Conservation (phyloP, 2,329 filamentous ascomycete species). For the Fusarium sp. region DNA sequence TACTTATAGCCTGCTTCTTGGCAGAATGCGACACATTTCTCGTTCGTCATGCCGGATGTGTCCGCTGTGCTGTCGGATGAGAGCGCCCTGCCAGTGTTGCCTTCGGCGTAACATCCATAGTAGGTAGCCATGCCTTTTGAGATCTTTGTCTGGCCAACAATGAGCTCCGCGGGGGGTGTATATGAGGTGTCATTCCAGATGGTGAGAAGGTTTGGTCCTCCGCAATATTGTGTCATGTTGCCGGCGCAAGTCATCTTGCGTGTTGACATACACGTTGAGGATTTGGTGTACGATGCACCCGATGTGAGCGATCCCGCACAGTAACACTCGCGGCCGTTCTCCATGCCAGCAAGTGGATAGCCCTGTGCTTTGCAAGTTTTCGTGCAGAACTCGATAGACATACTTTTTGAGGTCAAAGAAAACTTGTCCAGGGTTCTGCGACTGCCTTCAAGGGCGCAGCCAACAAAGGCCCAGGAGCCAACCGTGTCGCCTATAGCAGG, state of each 20-base stretch:
- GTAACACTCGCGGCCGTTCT: conserved; percentile 41
- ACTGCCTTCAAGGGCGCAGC: conserved; percentile 35
- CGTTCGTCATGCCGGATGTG: conserved; percentile 44
- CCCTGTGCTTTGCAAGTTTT: conserved; percentile 38
- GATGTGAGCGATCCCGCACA: conserved; percentile 29
- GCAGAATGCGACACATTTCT: conserved; percentile 49
- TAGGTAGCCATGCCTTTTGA: conserved; percentile 33
- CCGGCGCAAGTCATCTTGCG: conserved; percentile 39
- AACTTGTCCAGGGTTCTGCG: conserved; percentile 38
- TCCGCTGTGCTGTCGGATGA: conserved; percentile 27
- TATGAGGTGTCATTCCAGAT: conserved; percentile 43
- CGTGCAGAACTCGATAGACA: conserved; percentile 42
- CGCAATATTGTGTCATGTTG: conserved; percentile 42
- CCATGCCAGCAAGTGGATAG: conserved; percentile 39
- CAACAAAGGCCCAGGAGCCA: conserved; percentile 34
- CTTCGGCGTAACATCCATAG: conserved; percentile 37
- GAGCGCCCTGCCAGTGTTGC: conserved; percentile 30
- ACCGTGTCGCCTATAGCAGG: conserved; percentile 36
- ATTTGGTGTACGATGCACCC: conserved; percentile 35
- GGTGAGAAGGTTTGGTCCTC: conserved; percentile 35
- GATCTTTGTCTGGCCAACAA: conserved; percentile 38
- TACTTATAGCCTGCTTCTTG: conserved; percentile 47
- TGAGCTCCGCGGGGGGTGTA: conserved; percentile 22
- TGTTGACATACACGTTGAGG: conserved; percentile 24
- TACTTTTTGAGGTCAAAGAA: conserved; percentile 15